These are phyloP conservation scores for Yamadazyma epiphylla DNA, from an alignment of 1,139 yeast genomes.

Conservation along the genomic window DNA sequence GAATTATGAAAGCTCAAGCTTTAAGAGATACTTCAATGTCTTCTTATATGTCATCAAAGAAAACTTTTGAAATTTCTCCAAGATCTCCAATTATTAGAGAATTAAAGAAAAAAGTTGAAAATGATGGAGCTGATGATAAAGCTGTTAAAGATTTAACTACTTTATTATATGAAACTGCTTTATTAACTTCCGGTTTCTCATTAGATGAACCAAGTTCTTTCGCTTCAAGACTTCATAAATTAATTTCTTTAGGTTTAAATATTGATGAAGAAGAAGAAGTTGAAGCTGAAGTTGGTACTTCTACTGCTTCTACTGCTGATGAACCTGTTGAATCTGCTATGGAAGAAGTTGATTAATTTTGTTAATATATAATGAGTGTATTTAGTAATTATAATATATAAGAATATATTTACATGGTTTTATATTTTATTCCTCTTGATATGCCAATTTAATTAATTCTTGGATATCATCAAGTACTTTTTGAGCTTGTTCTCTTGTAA, in stretches of 20 bases:
- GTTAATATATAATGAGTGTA: background rate
- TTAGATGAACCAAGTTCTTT: constrained; percentile 97
- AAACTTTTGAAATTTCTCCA: constrained; percentile 98
- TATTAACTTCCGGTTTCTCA: constrained; percentile 97
- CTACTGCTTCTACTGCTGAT: constrained; percentile 56
- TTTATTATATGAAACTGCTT: constrained; percentile 94
- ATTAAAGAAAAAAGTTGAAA: constrained; percentile 93
- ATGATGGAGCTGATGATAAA: constrained; percentile 96
- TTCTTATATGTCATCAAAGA: constrained; percentile 98
- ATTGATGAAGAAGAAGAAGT: constrained; percentile 84
- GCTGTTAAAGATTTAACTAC: constrained; percentile 98
- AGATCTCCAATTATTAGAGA: constrained; percentile 92
- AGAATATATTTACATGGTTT: constrained; percentile 1
- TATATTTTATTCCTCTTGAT: constrained; percentile 3
- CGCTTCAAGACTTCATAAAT: constrained; percentile 97
- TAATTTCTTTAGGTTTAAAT: constrained; percentile 96
- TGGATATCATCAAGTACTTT: constrained; percentile 41
- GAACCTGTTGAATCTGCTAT: constrained; percentile 86
- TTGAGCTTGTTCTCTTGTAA: constrained; percentile 57
- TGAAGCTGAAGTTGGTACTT: constrained; percentile 44
- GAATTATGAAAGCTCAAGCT: constrained; percentile 99
- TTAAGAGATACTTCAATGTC: constrained; percentile 98
- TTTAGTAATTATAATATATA: background rate
- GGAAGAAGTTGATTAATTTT: constrained; percentile 93
- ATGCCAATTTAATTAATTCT: constrained; percentile 23